Evolutionary conservation across 2,329 filamentous ascomycete genomes (phyloP).

Genomic region (Diplodia corticola): DNA sequence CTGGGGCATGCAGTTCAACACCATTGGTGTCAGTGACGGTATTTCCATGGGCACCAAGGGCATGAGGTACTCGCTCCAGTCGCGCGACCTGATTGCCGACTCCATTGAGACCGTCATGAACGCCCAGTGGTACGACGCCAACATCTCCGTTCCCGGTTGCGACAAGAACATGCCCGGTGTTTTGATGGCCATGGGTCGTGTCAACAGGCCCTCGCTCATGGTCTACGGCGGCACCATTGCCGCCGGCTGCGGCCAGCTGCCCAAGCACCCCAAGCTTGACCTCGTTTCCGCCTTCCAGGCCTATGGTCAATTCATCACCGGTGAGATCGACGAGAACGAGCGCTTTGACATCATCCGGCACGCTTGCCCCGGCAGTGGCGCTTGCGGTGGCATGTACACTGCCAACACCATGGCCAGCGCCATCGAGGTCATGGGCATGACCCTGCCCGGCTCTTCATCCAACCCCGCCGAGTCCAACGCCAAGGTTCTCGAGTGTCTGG

Average conservation of each 20-base stretch:
- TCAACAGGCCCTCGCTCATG: conserved; percentile 95
- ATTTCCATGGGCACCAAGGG: conserved; percentile 98
- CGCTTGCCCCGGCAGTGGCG: conserved; percentile 81
- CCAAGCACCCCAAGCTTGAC: conserved; percentile 76
- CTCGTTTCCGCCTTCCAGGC: conserved; percentile 98
- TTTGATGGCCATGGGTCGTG: conserved; percentile 79
- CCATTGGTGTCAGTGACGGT: conserved; percentile 93
- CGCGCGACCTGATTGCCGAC: conserved; percentile 94
- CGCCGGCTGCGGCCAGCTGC: conserved; percentile 70
- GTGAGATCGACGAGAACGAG: conserved; percentile 86
- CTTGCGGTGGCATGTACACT: conserved; percentile 77
- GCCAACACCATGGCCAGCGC: conserved; percentile 56
- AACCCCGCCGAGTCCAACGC: conserved; percentile 54
- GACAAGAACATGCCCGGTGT: conserved; percentile 94
- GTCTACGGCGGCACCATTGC: conserved; percentile 95
- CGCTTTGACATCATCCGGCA: conserved; percentile 93
- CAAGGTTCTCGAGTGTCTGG: conserved; percentile 52
- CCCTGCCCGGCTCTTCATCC: conserved; percentile 52
- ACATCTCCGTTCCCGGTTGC: conserved; percentile 94
- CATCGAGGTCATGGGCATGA: conserved; percentile 54
- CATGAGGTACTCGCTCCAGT: conserved; percentile 95
- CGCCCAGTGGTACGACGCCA: conserved; percentile 97
- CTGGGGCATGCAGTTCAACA: conserved; percentile 97
- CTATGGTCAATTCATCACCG: conserved; percentile 91
- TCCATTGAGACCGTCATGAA: conserved; percentile 99